These are phyloP conservation scores for Naegleria fowleri DNA, from an alignment of 208 protist species.

Conservation along the genomic window DNA sequence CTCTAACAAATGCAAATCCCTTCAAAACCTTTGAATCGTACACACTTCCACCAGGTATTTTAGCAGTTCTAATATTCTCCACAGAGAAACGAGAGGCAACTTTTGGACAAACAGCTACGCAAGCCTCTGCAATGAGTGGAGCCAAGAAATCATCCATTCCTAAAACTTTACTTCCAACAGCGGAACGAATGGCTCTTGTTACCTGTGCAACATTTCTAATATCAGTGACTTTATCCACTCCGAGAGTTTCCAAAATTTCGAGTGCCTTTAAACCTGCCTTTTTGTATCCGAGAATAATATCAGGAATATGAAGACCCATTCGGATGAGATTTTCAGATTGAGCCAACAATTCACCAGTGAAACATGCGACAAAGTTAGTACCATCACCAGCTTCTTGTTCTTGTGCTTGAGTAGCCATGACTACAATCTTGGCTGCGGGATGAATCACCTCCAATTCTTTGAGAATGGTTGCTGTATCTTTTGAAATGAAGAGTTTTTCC, in stretches of 20 bases:
- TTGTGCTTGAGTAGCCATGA: slow-evolving; percentile 96
- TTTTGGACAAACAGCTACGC: slow-evolving; percentile 90
- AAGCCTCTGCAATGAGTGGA: slow-evolving; percentile 86
- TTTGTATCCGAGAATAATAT: slow-evolving; percentile 97
- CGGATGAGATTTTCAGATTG: slow-evolving; percentile 91
- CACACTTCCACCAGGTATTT: slow-evolving; percentile 93
- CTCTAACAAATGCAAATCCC: slow-evolving; percentile 94
- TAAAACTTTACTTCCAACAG: slow-evolving; percentile 91
- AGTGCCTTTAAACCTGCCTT: slow-evolving; percentile 81
- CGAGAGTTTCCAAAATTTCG: slow-evolving; percentile 65
- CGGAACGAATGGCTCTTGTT: slow-evolving; percentile 57
- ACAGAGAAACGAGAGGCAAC: slow-evolving; percentile 93
- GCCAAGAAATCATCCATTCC: slow-evolving; percentile 91
- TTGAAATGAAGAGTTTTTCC: slow-evolving; percentile 99
- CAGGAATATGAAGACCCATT: slow-evolving; percentile 92
- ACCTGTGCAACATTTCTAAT: slow-evolving; percentile 64
- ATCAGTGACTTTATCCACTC: slow-evolving; percentile 65
- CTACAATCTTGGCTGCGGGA: slow-evolving; percentile 96
- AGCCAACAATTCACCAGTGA: slow-evolving; percentile 96
- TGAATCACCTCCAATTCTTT: slow-evolving; percentile 97
- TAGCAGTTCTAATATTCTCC: slow-evolving; percentile 97
- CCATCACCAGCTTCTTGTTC: slow-evolving; percentile 97
- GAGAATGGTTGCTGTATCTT: slow-evolving; percentile 99
- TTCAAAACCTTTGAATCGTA: slow-evolving; percentile 82
- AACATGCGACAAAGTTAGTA: slow-evolving; percentile 96